Conservation (phyloP, 202 grass and related monocot species). For the Brachypodium distachyon region DNA sequence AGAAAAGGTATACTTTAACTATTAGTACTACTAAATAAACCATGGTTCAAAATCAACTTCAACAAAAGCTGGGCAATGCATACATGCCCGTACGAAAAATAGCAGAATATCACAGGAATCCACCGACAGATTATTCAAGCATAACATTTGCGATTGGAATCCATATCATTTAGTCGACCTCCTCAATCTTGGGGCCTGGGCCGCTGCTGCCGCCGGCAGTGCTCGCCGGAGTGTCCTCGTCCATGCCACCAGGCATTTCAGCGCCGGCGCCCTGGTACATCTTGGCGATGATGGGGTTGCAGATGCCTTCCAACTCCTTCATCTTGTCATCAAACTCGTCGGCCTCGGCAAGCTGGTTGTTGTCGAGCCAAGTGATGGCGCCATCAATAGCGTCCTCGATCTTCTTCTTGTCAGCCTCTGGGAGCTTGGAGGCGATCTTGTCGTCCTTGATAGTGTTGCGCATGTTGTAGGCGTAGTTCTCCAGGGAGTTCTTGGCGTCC, state of each 20-base stretch:
- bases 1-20: neutral
- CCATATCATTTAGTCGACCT: slow-evolving; percentile 68
- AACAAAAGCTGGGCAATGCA: neutral
- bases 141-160: neutral
- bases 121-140: slow-evolving; percentile 9
- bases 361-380: slow-evolving; percentile 65
- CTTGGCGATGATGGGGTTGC: slow-evolving; percentile 89
- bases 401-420: slow-evolving; percentile 67
- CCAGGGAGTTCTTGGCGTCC: slow-evolving; percentile 67
- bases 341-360: slow-evolving; percentile 71
- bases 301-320: slow-evolving; percentile 85
- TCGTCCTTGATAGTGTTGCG: slow-evolving; percentile 81
- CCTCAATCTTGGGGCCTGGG: slow-evolving; percentile 89
- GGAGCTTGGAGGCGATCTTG: slow-evolving; percentile 75
- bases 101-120: neutral
- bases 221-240: slow-evolving; percentile 40
- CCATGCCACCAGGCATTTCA: slow-evolving; percentile 63
- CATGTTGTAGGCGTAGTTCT: slow-evolving; percentile 94
- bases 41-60: neutral
- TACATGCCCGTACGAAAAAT: neutral
- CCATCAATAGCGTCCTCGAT: slow-evolving; percentile 66
- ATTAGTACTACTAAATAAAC: neutral
- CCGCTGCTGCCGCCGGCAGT: slow-evolving; percentile 43
- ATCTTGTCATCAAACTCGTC: slow-evolving; percentile 92
- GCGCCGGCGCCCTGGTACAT: slow-evolving; percentile 79